phyloP scores from a whole-genome alignment of 2,329 filamentous ascomycete genomes.

The Didymella pomorum region DNA sequence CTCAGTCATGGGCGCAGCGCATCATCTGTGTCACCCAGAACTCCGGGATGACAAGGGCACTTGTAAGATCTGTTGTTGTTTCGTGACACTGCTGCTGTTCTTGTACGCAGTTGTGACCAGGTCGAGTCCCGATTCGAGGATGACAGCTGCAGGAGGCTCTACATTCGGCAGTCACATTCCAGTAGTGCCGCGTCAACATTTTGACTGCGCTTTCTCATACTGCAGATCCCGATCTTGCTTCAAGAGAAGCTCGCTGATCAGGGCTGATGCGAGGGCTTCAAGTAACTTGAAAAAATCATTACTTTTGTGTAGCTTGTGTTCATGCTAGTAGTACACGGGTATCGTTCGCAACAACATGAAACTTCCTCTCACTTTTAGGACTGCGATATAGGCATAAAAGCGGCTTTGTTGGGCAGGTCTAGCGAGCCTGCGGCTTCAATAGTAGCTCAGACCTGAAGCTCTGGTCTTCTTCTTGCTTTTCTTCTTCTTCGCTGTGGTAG shows the following conservation, averaged over 20 bases:
- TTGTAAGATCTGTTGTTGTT: conserved; percentile 21
- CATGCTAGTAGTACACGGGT: conserved; percentile 16
- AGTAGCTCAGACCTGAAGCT: conserved; percentile 42
- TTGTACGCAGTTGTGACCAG: conserved; percentile 12
- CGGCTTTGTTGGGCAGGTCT: neutral
- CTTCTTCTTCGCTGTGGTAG: conserved; percentile 29
- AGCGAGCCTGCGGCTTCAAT: conserved; percentile 19
- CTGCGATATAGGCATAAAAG: neutral
- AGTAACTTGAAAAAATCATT: neutral
- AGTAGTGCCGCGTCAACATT: conserved; percentile 9
- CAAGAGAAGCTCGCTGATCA: neutral
- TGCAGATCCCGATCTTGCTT: conserved; percentile 1
- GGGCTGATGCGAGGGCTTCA: neutral
- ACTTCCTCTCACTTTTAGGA: neutral
- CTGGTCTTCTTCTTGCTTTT: conserved; percentile 38
- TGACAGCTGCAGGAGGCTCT: conserved; percentile 24
- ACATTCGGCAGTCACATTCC: conserved; percentile 11
- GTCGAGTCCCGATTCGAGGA: conserved; percentile 22
- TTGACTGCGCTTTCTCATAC: conserved; percentile 5
- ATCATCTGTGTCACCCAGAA: conserved; percentile 43
- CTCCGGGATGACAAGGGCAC: conserved; percentile 65
- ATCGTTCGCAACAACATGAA: conserved; percentile 12
- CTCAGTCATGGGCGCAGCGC: conserved; percentile 56
- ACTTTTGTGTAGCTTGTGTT: conserved; percentile 4
- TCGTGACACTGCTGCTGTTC: conserved; percentile 27